phyloP scores from a whole-genome alignment of 2,329 filamentous ascomycete species.

The Colletotrichum trifolii region DNA sequence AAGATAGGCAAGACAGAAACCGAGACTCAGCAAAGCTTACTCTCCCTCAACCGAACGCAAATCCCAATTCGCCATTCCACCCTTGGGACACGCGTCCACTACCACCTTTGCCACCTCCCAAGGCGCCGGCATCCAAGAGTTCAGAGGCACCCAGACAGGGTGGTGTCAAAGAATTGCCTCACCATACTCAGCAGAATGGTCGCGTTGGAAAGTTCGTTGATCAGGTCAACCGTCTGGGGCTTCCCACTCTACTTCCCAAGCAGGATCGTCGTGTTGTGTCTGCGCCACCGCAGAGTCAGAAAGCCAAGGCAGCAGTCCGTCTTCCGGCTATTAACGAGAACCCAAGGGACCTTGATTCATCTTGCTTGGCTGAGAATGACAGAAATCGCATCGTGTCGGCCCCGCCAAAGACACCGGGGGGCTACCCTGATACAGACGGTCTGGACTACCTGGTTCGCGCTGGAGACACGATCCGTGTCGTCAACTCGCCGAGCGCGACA shows the following conservation, averaged over 20 bases:
- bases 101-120: slow-evolving; percentile 57
- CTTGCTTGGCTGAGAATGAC: slow-evolving; percentile 36
- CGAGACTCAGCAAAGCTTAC: slow-evolving; percentile 56
- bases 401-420: slow-evolving; percentile 46
- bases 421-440: slow-evolving; percentile 46
- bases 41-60: slow-evolving; percentile 50
- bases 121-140: slow-evolving; percentile 3
- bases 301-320: slow-evolving; percentile 49
- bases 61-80: slow-evolving; percentile 44
- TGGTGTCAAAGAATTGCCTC: not conserved
- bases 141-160: slow-evolving; percentile 2
- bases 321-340: slow-evolving; percentile 64
- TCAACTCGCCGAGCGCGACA: slow-evolving; percentile 58
- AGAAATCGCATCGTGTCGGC: slow-evolving; percentile 60
- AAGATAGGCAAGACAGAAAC: slow-evolving; percentile 45
- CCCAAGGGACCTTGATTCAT: slow-evolving; percentile 38
- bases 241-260: slow-evolving; percentile 46
- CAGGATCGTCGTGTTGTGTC: slow-evolving; percentile 62
- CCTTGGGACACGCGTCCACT: slow-evolving; percentile 61
- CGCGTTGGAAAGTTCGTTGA: slow-evolving; percentile 36
- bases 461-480: slow-evolving; percentile 65
- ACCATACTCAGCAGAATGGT: slow-evolving; percentile 11
- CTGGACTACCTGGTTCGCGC: slow-evolving; percentile 58
- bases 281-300: slow-evolving; percentile 59
- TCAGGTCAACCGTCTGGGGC: slow-evolving; percentile 41